Percentiles rank a stretch among this genome's conserved stretches.
Conservation (phyloP, 2,329 filamentous ascomycete species). For the Trichoderma simmonsii region DNA sequence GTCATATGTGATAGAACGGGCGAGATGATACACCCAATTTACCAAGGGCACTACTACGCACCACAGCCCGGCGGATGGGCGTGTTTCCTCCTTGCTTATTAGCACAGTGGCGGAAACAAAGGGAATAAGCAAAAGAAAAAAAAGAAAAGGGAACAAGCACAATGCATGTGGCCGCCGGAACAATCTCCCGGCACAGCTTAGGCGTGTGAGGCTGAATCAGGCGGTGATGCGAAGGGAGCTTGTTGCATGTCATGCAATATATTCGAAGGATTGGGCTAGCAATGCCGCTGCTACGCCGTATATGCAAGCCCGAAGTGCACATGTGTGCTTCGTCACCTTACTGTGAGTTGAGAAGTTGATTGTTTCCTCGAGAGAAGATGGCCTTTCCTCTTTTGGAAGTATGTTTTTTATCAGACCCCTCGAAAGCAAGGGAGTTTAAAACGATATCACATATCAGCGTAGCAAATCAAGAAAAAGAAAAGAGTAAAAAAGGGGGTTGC, state of each 20-base stretch:
- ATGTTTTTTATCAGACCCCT: not conserved
- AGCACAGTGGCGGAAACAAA: not conserved
- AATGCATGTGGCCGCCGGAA: slow-evolving; percentile 1
- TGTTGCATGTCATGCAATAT: not conserved
- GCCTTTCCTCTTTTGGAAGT: slow-evolving; percentile 21
- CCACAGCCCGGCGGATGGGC: not conserved
- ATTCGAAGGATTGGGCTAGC: not conserved
- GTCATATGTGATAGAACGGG: slow-evolving; percentile 11
- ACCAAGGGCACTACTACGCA: not conserved
- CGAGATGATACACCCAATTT: not conserved
- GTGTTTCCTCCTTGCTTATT: not conserved
- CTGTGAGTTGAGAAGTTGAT: not conserved
- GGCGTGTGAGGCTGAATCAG: slow-evolving; percentile 11
- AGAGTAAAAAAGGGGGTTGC: no score
- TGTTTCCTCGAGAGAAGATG: slow-evolving; percentile 26
- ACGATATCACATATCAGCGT: not conserved
- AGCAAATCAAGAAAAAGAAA: not conserved
- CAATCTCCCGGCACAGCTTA: not conserved
- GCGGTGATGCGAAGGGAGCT: not conserved
- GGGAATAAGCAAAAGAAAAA: not conserved
- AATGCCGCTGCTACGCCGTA: not conserved
- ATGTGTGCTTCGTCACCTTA: not conserved
- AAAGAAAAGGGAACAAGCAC: not conserved
- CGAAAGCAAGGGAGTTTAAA: slow-evolving; percentile 1
- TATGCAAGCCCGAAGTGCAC: not conserved